phyloP scores from a whole-genome alignment of 345 rosid species.

The Sonneratia alba region DNA sequence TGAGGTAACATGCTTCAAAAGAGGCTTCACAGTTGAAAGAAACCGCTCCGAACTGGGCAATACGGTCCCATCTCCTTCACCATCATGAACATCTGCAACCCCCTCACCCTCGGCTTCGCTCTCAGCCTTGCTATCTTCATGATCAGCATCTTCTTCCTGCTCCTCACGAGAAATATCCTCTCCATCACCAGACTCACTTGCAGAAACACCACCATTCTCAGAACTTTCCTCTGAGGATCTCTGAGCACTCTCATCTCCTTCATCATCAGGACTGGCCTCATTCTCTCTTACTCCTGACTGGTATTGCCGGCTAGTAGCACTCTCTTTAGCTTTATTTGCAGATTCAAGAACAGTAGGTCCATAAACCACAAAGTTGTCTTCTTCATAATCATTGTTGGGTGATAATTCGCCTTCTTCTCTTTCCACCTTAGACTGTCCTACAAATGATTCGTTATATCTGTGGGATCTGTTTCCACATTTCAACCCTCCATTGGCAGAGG shows the following conservation, averaged over 20 bases:
- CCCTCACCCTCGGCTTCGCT: conserved; percentile 95
- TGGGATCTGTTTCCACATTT: conserved; percentile 33
- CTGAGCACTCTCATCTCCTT: conserved; percentile 74
- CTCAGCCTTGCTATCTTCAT: conserved; percentile 67
- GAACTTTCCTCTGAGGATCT: conserved; percentile 83
- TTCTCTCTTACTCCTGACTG: conserved; percentile 57
- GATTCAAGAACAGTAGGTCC: conserved; percentile 54
- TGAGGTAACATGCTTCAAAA: conserved; percentile 61
- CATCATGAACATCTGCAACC: conserved; percentile 68
- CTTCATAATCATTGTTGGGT: conserved; percentile 87
- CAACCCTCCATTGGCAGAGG: conserved; percentile 42
- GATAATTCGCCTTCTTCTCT: conserved; percentile 99
- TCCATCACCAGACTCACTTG: conserved; percentile 75
- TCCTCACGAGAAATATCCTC: conserved; percentile 80
- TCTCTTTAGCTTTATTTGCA: conserved; percentile 40
- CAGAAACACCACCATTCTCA: conserved; percentile 83
- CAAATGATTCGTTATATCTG: conserved; percentile 42
- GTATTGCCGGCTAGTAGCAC: conserved; percentile 34
- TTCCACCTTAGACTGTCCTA: conserved; percentile 51
- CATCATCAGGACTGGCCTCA: conserved; percentile 62
- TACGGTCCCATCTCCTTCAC: conserved; percentile 53
- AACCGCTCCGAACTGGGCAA: conserved; percentile 60
- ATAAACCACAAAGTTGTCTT: conserved; percentile 69
- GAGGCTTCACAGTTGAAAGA: conserved; percentile 67
- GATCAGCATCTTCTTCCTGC: conserved; percentile 64